Percentiles rank a stretch among this genome's conserved stretches.
Conservation (phyloP, 768 basidiomycete genomes). For the Neoboletus brunneissimus region DNA sequence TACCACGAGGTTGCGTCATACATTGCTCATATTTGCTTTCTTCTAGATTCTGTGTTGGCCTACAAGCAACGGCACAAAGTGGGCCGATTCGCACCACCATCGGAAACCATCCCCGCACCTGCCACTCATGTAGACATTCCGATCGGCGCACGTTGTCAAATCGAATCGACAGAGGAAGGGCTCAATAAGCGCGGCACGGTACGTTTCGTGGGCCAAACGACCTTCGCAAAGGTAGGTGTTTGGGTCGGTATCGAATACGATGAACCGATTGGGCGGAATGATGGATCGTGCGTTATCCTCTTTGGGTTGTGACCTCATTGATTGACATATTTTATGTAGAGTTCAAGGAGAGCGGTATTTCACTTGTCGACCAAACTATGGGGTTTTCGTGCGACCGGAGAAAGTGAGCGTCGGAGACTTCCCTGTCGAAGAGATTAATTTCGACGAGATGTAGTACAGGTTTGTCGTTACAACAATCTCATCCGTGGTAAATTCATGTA, state of each 20-base stretch:
- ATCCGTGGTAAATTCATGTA: not conserved
- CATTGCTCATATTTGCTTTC: conserved; percentile 1
- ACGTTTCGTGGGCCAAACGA: conserved; percentile 78
- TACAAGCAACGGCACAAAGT: conserved; percentile 87
- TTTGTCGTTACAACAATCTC: not conserved
- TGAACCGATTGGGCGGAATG: conserved; percentile 93
- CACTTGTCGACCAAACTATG: conserved; percentile 69
- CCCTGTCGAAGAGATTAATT: conserved; percentile 75
- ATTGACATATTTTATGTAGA: conserved; percentile 37
- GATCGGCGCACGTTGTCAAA: conserved; percentile 78
- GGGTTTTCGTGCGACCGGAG: conserved; percentile 84
- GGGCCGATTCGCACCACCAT: conserved; percentile 76
- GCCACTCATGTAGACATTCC: conserved; percentile 46
- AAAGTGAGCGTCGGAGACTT: conserved; percentile 82
- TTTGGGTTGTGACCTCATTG: not conserved
- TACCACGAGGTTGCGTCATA: not conserved
- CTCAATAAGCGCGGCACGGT: conserved; percentile 80
- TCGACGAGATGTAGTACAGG: conserved; percentile 61
- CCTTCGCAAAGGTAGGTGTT: conserved; percentile 60
- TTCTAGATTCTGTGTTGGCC: conserved; percentile 78
- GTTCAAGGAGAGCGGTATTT: conserved; percentile 89
- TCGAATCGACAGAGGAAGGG: conserved; percentile 66
- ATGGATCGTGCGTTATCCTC: conserved; percentile 73
- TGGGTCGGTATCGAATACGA: conserved; percentile 97
- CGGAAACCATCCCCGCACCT: conserved; percentile 32